Conservation (phyloP, 768 basidiomycete species). For the Naganishia vaughanmartiniae region DNA sequence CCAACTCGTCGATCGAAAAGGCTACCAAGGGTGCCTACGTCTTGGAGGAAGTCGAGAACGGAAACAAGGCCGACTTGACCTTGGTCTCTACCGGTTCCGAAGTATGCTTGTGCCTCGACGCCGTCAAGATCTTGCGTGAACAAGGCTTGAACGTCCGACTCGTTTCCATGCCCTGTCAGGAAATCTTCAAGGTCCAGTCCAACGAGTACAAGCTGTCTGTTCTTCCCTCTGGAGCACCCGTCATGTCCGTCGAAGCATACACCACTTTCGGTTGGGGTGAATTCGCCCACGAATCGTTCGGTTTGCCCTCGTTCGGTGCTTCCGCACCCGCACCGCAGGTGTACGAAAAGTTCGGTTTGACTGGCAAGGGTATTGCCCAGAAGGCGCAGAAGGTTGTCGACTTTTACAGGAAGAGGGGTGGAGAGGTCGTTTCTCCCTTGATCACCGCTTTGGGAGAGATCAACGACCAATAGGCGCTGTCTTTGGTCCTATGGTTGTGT, state of each 20-base stretch:
- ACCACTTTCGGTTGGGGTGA: conserved; percentile 74
- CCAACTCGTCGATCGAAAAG: conserved; percentile 77
- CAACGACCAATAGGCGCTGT: conserved; percentile 35
- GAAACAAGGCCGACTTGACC: conserved; percentile 68
- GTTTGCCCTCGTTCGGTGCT: conserved; percentile 70
- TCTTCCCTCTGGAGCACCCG: conserved; percentile 81
- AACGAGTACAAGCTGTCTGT: conserved; percentile 77
- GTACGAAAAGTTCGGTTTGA: conserved; percentile 86
- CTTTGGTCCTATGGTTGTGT: neutral
- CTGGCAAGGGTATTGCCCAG: conserved; percentile 62
- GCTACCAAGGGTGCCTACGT: conserved; percentile 86
- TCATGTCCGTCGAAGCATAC: conserved; percentile 83
- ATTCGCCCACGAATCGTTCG: conserved; percentile 75
- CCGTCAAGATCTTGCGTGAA: conserved; percentile 71
- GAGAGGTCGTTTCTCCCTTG: conserved; percentile 49
- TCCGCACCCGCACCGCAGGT: conserved; percentile 87
- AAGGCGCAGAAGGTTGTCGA: conserved; percentile 80
- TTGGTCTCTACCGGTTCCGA: conserved; percentile 88
- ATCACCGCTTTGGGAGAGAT: conserved; percentile 52
- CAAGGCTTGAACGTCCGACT: conserved; percentile 77
- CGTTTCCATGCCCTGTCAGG: conserved; percentile 86
- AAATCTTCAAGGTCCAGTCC: conserved; percentile 75
- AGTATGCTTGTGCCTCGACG: conserved; percentile 81
- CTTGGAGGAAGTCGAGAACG: conserved; percentile 68
- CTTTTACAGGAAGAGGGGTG: conserved; percentile 70